Conservation (phyloP, 805 yeast genomes). For the Naumovozyma dairenensis region DNA sequence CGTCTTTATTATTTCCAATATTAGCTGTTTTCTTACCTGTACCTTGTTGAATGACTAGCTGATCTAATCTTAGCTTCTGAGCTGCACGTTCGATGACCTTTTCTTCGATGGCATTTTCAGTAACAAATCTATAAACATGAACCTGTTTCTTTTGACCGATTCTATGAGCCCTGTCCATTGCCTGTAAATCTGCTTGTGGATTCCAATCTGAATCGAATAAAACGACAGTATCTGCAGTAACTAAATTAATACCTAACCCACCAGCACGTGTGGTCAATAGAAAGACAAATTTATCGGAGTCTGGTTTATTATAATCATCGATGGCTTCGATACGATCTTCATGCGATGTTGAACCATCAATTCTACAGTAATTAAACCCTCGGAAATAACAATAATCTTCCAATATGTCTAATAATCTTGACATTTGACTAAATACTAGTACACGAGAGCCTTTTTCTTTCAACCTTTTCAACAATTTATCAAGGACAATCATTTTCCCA, state of each 20-base stretch:
- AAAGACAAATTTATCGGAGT: conserved; percentile 73
- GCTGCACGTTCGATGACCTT: conserved; percentile 94
- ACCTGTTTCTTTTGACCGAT: conserved; percentile 97
- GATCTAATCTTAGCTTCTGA: conserved; percentile 84
- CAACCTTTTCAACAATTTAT: conserved; percentile 65
- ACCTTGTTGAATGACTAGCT: conserved; percentile 92
- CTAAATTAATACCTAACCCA: conserved; percentile 88
- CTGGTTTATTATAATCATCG: conserved; percentile 81
- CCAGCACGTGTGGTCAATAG: conserved; percentile 92
- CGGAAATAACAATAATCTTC: conserved; percentile 88
- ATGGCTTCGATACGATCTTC: conserved; percentile 88
- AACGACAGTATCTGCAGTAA: conserved; percentile 84
- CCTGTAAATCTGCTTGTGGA: conserved; percentile 95
- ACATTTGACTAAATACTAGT: conserved; percentile 88
- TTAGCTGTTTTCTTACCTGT: conserved; percentile 35
- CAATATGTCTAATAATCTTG: conserved; percentile 75
- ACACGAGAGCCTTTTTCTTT: conserved; percentile 78
- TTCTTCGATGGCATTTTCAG: conserved; percentile 94
- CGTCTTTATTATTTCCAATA: conserved; percentile 54
- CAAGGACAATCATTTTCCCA: conserved; percentile 84
- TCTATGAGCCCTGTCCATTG: conserved; percentile 97
- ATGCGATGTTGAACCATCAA: conserved; percentile 88
- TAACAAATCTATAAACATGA: conserved; percentile 81
- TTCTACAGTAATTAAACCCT: conserved; percentile 78
- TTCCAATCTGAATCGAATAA: conserved; percentile 94